Evolutionary conservation across 345 rosid species (phyloP), one percentile per base, ranked within the genome.

Genomic region (Salix arbutifolia): DNA sequence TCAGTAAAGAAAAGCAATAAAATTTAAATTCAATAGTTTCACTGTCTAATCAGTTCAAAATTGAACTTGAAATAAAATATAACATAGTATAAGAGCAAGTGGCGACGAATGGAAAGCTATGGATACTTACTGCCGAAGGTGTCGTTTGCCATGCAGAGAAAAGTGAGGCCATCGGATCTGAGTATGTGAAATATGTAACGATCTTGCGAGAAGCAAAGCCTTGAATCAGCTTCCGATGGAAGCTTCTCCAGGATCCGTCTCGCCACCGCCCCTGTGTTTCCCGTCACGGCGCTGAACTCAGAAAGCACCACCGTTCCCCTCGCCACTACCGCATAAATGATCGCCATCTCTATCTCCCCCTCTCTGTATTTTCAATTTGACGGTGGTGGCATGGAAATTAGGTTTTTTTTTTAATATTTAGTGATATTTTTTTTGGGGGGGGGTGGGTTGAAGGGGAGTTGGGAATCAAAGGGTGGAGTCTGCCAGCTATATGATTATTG

Each of bases 71-170:
- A 16, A 46, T 46, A 13, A 46, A 46, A 46, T 14, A 14, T 13
- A 46, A 14, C 52, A 46, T 16, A 0, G 13, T 10, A 42, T 42
- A 42, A 42, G 46, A 46, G 52, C 14, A 4, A 46, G 17, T 46
- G 52, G 52, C 18, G 52, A 46, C 4, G 18, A 16, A 46, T 46
- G 52, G 52, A 35, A 37, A 28, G 50, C 25, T 62, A 69, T 40
- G 68, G 13, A 65, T 35, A 73, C 97, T 56, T 71, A 96, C 99
- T 91, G 79, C 99, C 99, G 23, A 96, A 94, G 76, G 95, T 88
- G 44, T 94, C 97, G 77, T 94, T 91, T 33, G 99, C 98, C 99
- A 96, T 93, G 79, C 98, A 96, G 82, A 96, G 92, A 82, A 92
- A 96, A 77, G 85, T 84, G 79, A 96, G 90, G 72, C 97, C 97